Conservation (phyloP, 805 yeast species). For the Spathaspora arborariae region DNA sequence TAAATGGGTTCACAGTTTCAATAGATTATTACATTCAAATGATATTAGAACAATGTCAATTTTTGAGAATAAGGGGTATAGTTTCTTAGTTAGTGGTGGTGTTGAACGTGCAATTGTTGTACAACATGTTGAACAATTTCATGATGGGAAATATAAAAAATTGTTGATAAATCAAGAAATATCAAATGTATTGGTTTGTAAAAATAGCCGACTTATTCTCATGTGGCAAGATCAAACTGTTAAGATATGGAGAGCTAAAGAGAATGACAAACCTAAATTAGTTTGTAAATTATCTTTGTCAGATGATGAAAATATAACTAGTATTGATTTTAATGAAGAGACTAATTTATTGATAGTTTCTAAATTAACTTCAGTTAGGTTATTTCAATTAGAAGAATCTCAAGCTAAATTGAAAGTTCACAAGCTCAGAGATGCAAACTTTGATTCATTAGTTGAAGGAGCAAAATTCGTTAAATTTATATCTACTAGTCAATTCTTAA, state of each 20-base stretch:
- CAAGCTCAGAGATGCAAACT: conserved; percentile 46
- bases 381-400: conserved; percentile 56
- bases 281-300: conserved; percentile 62
- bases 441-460: conserved; percentile 46
- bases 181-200: conserved; percentile 49
- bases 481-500: conserved; percentile 41
- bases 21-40: conserved; percentile 78
- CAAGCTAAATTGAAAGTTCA: conserved; percentile 43
- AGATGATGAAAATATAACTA: conserved; percentile 77
- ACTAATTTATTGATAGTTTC: conserved; percentile 70
- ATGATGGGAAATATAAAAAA: conserved; percentile 67
- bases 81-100: conserved; percentile 77
- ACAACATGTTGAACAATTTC: conserved; percentile 63
- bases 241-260: conserved; percentile 69
- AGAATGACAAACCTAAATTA: conserved; percentile 44
- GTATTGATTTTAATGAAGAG: conserved; percentile 60
- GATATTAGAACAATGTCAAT: conserved; percentile 77
- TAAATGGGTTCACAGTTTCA: conserved; percentile 75
- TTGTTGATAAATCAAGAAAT: conserved; percentile 59
- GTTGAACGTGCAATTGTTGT: conserved; percentile 69
- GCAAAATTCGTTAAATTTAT: conserved; percentile 52
- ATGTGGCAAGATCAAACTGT: conserved; percentile 82
- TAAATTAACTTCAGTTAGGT: conserved; percentile 60
- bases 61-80: conserved; percentile 64
- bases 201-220: conserved; percentile 48